These are phyloP conservation scores for Trichoderma brevicompactum DNA, from an alignment of 2,329 filamentous ascomycete species.

Conservation along the genomic window DNA sequence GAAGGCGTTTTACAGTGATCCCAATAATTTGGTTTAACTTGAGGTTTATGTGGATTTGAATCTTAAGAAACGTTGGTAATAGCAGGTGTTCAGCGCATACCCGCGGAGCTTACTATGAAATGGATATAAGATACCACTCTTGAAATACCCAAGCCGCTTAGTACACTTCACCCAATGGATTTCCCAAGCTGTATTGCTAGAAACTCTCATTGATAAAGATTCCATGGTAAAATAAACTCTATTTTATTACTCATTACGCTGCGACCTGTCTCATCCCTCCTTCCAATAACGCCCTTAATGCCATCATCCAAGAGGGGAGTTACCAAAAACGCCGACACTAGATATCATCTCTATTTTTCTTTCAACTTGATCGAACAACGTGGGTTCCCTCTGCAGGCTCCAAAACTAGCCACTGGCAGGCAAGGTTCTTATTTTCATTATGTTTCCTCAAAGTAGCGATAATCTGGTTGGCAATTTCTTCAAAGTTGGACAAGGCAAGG, in stretches of 20 bases:
- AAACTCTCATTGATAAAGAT: neutral
- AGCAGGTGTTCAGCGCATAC: too few species aligned
- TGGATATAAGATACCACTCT: neutral
- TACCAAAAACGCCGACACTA: neutral
- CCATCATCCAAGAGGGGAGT: conserved; percentile 9
- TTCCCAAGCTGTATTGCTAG: too few species aligned
- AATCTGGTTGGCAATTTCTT: conserved; percentile 80
- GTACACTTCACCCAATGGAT: too few species aligned
- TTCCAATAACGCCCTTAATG: conserved; percentile 10
- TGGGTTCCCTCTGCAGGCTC: conserved; percentile 79
- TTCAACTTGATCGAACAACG: conserved; percentile 44
- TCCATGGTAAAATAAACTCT: neutral
- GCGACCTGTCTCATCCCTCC: neutral
- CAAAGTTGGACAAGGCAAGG: conserved; percentile 87
- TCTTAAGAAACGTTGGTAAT: too few species aligned
- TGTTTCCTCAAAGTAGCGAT: conserved; percentile 71
- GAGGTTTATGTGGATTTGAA: too few species aligned
- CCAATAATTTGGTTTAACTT: neutral
- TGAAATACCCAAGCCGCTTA: too few species aligned
- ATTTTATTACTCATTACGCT: neutral
- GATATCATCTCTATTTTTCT: neutral
- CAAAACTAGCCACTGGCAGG: conserved; percentile 83
- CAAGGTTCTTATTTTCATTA: conserved; percentile 64
- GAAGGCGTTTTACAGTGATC: conserved; percentile 12
- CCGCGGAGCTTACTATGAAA: too few species aligned